A percentile compares a stretch with the other conserved stretches of the same genome.
phyloP scores from a whole-genome alignment of 1,284 basidiomycete genomes.

The Sporisorium reilianum region DNA sequence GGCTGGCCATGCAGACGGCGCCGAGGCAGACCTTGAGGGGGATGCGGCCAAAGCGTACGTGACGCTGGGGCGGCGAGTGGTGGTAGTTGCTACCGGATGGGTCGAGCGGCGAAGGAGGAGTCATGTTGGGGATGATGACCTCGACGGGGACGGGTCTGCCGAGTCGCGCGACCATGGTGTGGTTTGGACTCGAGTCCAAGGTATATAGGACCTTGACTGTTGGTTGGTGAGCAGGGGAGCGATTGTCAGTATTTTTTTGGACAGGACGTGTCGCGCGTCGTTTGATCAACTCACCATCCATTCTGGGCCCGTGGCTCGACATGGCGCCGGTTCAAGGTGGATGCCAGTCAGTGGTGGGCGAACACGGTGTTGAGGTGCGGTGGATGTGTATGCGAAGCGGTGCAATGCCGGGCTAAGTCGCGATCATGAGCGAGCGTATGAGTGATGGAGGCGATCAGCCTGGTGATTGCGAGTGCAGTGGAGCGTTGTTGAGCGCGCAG shows the following conservation, averaged over 20 bases:
- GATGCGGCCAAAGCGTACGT: slow-evolving; percentile 57
- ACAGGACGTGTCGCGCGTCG: not conserved
- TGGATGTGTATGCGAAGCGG: slow-evolving; percentile 7
- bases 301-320: slow-evolving; percentile 57
- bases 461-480: not conserved
- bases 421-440: slow-evolving; percentile 11
- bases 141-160: slow-evolving; percentile 54
- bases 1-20: slow-evolving; percentile 66
- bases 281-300: slow-evolving; percentile 33
- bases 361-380: slow-evolving; percentile 1
- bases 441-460: not conserved
- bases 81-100: slow-evolving; percentile 31
- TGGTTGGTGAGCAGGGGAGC: not conserved
- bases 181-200: slow-evolving; percentile 60
- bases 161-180: slow-evolving; percentile 64
- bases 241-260: slow-evolving; percentile 3
- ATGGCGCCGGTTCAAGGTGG: slow-evolving; percentile 14
- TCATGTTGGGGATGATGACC: slow-evolving; percentile 50
- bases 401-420: too few species aligned
- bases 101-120: slow-evolving; percentile 32
- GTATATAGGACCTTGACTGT: slow-evolving; percentile 68
- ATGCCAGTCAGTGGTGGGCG: not conserved
- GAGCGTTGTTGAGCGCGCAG: too few species aligned
- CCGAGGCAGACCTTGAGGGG: slow-evolving; percentile 65
- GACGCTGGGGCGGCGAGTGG: slow-evolving; percentile 20